Evolutionary conservation across 257 asterid genomes (phyloP), one percentile per base, ranked within the genome.

Genomic region (Nicotiana tomentosiformis): DNA sequence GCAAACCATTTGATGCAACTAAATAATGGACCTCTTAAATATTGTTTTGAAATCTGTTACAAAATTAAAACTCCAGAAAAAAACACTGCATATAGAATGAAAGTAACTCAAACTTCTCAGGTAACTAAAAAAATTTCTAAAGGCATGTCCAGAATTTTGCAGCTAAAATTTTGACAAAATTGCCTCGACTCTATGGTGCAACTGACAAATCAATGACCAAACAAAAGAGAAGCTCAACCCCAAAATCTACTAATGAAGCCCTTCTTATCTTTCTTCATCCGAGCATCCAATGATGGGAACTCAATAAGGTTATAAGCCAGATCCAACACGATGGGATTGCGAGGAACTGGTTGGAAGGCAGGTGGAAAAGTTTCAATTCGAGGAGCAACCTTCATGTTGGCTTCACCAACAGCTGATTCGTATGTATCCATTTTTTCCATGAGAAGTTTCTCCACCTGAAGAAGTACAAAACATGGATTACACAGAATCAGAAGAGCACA

Each of bases 171-270:
- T 64, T 29, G 65, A 14, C 57, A 43, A 79, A 69, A 79, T 57
- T 68, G 55, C n/a, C 58, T 35, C 7, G 56, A 12, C 37, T 18
- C 30, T 17, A 70, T n/a, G 46, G 35, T 55, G 66, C 77, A 35
- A 18, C 57, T 53, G 57, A 17, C 20, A 67, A 81, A 81, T 35
- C 43, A 81, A 16, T 29, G 55, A 5, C 17, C 37, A 7, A 56
- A 18, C 1, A 10, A 18, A 62, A 69, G 55, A 78, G 46, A 46
- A 60, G 61, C 64, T 92, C 91, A 95, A 56, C 97, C 77, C 95
- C 95, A 96, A 49, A 96, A 85, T 96, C 99, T 90, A 78, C 97
- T 93, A 3, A 96, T 87, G 81, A 94, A 91, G 68, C 99, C 97
- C 90, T 93, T 96, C 84, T 82, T 86, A 78, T 94, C 98, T 86